Evolutionary conservation across 495 filamentous ascomycete species (phyloP), one percentile per base, ranked within the genome.

Genomic region (Lasiosphaeria hispida): DNA sequence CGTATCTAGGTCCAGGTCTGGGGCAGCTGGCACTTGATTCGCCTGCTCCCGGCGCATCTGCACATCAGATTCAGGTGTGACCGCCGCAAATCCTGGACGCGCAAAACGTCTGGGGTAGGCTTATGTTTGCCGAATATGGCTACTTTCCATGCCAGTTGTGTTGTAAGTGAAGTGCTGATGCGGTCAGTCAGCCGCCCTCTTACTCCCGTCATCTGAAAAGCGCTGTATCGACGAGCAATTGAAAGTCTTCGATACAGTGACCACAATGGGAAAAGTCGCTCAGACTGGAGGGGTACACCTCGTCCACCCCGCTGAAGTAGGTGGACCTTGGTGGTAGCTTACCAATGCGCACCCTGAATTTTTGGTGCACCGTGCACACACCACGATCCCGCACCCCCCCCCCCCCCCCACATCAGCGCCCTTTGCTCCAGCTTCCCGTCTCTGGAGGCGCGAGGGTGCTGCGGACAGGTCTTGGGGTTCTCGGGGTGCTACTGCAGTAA

Each of bases 41-140:
- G 60, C 60, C 53, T 39, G 50, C 41, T 55, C 55, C 54, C 53
- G 53, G 53, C 53, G 53, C 42, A 55, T 55, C 48, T 62, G 49
- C 48, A 57, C 54, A 62, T 58, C 60, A 50, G 55, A 50, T 61
- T 61, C 58, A 61, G 53, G 52, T 60, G 38, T 60, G 44, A 60
- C 35, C 40, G 3, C 38, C 35, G 47, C 36, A 35, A 55, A 44
- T 41, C 41, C 44, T 49, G 36, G 44, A 39, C 36, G 43, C 40
- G 13, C 47, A 56, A 58, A 62, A 62, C 48, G 60, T 55, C 55
- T 47, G 44, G 55, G 55, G 48, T 51, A 39, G 38, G 37, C 14
- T 36, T 51, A 18, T 17, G 17, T 38, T 33, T 30, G 37, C 49
- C 14, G 49, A 19, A 18, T 30, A 30, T 30, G 49, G 49, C 49